Percentiles rank a stretch among this genome's conserved stretches.
These are phyloP conservation scores for Peronospora destructor DNA, from an alignment of 352 stramenopile species.

Conservation along the genomic window DNA sequence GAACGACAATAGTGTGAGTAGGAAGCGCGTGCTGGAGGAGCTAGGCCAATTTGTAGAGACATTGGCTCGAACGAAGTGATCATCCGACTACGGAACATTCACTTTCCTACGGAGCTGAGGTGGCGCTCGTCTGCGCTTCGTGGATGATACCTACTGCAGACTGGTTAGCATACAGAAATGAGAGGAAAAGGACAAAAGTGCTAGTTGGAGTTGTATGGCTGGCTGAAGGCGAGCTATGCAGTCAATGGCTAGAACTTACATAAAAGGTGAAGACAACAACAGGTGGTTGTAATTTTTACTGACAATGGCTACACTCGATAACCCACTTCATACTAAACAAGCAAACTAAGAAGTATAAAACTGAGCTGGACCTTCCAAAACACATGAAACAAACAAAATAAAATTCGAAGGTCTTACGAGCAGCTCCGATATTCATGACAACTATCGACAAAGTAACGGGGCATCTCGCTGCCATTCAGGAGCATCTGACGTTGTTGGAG, in stretches of 20 bases:
- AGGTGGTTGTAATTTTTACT: too few species aligned
- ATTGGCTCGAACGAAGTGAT: slow-evolving; percentile 62
- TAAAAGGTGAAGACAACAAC: too few species aligned
- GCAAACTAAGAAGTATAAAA: too few species aligned
- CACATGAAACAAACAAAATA: background rate
- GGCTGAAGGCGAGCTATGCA: too few species aligned
- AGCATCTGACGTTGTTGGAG: slow-evolving; percentile 41
- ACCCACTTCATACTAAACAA: background rate
- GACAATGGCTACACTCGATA: too few species aligned
- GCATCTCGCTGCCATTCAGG: slow-evolving; percentile 26
- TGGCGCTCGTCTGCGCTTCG: slow-evolving; percentile 4
- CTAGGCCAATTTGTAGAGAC: slow-evolving; percentile 71
- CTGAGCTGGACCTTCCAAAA: background rate
- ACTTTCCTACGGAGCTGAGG: slow-evolving; percentile 7
- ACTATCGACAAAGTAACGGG: slow-evolving; percentile 32
- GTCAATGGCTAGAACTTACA: too few species aligned
- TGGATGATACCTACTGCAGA: slow-evolving; percentile 8
- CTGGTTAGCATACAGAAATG: slow-evolving; percentile 26
- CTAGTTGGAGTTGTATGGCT: background rate
- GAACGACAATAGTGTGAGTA: slow-evolving; percentile 65
- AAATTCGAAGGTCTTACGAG: background rate
- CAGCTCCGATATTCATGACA: slow-evolving; percentile 7
- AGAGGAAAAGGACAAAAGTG: slow-evolving; percentile 9
- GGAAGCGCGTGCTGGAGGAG: slow-evolving; percentile 59
- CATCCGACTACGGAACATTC: slow-evolving; percentile 2